Conservation (phyloP, 1,284 basidiomycete species). For the Tranzscheliella williamsii region DNA sequence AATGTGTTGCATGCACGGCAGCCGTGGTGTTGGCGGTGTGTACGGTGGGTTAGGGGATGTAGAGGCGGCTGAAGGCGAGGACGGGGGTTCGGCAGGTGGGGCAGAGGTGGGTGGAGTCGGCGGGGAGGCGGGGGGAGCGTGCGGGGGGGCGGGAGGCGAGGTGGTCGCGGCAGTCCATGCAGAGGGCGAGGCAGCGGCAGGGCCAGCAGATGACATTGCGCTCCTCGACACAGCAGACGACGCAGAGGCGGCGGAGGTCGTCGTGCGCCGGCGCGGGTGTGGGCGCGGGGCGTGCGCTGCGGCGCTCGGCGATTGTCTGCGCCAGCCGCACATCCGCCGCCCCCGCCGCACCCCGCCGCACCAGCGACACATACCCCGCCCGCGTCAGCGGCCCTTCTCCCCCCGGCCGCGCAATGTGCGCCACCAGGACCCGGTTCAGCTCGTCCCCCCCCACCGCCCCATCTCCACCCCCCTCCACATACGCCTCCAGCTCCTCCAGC, state of each 20-base stretch:
- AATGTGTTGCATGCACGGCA: too few species aligned
- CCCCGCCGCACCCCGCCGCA: neutral
- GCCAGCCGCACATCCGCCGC: constrained; percentile 11
- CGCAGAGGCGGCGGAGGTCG: constrained; percentile 27
- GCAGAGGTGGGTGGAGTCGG: constrained; percentile 32
- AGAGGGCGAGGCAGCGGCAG: constrained; percentile 57
- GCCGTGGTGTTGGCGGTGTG: too few species aligned
- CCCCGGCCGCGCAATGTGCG: constrained; percentile 23
- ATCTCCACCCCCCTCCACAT: constrained; percentile 1
- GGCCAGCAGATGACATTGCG: constrained; percentile 57
- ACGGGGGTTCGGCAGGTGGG: constrained; percentile 52
- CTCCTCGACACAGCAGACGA: constrained; percentile 31
- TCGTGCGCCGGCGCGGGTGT: neutral
- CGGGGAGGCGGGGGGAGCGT: constrained; percentile 2
- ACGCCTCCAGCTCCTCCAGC: constrained; percentile 9
- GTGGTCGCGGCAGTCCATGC: constrained; percentile 52
- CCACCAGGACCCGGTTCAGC: constrained; percentile 37
- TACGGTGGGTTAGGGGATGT: constrained; percentile 35
- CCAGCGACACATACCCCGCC: constrained; percentile 18
- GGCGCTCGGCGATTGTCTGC: constrained; percentile 8
- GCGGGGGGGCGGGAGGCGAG: constrained; percentile 42
- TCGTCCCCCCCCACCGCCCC: constrained; percentile 13
- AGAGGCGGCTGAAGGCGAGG: constrained; percentile 44
- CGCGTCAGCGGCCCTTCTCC: constrained; percentile 36
- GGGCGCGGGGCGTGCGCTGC: neutral